Evolutionary conservation across 768 basidiomycete genomes (phyloP), one percentile per base, ranked within the genome.

Genomic region (Galerina sulciceps): DNA sequence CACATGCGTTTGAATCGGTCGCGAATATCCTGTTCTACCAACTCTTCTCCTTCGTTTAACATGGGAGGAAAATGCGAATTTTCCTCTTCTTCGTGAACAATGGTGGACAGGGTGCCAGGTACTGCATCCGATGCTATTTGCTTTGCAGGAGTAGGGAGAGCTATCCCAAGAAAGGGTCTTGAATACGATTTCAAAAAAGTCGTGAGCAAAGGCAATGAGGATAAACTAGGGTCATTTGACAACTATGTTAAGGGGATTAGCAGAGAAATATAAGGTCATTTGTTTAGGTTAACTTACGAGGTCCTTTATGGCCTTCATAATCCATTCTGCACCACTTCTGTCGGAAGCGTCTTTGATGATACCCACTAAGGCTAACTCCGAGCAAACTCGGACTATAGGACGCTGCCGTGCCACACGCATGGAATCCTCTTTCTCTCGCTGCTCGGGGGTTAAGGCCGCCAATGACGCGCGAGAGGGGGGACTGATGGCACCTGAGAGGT

Each of bases 121-220:
- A 89, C 88, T 5, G 82, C 69, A 13, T 81, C 71, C 11, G 76
- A 69, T 1, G 84, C 71, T 61, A 88, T 80, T 71, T 91, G 91
- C 66, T 87, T 91, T 18, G 77, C 73, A 14, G 75, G 56, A 36
- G 72, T 69, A 17, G 78, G 80, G 1, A 88, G 84, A 0, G 74
- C 73, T 51, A 93, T 80, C n/a, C 96, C 94, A 46, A 98, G 86
- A 73, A 87, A 99, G 0, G 93, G 90, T 6, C 88, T 82, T 6
- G 90, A 86, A 70, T 94, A 97, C n/a, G 90, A 85, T 72, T 97
- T 99, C 62, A 98, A 84, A 71, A 99, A 99, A 0, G 90, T 94
- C 8, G 93, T 85, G 34, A 98, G 82, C 44, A 99, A 80, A 0
- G 97, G 97, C 17, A 99, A 76, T 6, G 96, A 97, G 10, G 89